Evolutionary conservation across 2,329 filamentous ascomycete species (phyloP), one percentile per base, ranked within the genome.

Genomic region (Hypoxylon sp.): DNA sequence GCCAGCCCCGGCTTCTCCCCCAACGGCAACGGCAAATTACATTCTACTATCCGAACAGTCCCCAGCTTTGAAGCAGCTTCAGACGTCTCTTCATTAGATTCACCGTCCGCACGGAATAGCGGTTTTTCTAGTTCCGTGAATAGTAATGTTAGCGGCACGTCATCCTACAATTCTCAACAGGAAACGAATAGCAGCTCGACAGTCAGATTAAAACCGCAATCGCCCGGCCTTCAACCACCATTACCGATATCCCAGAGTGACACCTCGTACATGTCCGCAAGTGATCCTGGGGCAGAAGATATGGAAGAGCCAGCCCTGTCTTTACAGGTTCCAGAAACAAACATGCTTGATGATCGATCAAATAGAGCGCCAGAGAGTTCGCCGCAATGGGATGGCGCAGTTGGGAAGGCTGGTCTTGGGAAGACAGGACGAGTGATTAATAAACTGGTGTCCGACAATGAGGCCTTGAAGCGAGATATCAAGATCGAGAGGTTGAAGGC

Each of bases 361-460:
- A 62, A 75, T 24, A 51, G 47, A 54, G 44, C 51, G 13, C 81
- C 81, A 10, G 74, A 78, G n/a, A 72, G 69, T 14, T 75, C 76
- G 3, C 67, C 77, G 63, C 59, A 82, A 77, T 91, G 89, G 88
- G 90, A 91, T 75, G 88, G 89, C 31, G 90, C 90, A 2, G 86
- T 92, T 50, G 90, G 90, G 72, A 90, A 91, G 76, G 90, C 90
- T 6, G 90, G 88, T 2, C 81, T 91, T 2, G 91, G 91, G 47
- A 94, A 94, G 82, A 93, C 90, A 9, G 91, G 91, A 8, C 85
- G 91, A 35, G 91, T 94, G 58, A 95, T 96, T 79, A 93, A 96
- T 80, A 89, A 90, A 76, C 86, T 96, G 59, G 92, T 94, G 76
- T 90, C 90, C 59, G 92, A 95, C 77, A 94, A 94, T 73, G 92